Percentiles rank a stretch among this genome's conserved stretches.
These are phyloP conservation scores for Favolaschia claudopus DNA, from an alignment of 768 basidiomycete species.

Conservation along the genomic window DNA sequence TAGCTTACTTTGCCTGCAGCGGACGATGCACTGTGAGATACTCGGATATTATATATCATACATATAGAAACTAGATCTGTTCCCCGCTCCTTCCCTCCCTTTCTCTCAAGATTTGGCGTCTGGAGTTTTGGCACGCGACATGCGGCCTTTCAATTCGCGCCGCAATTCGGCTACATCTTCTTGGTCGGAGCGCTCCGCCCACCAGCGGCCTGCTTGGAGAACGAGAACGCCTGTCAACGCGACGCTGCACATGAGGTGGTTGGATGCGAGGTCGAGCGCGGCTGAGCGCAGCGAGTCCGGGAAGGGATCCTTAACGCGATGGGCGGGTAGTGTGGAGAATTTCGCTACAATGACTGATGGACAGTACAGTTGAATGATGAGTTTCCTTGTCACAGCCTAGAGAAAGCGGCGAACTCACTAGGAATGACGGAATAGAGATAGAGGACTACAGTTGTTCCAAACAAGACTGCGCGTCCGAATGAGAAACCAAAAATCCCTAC, in stretches of 20 bases:
- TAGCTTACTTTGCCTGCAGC: no score
- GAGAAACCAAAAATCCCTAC: slow-evolving; percentile 3
- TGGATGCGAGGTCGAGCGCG: slow-evolving; percentile 82
- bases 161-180: slow-evolving; percentile 55
- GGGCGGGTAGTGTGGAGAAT: slow-evolving; percentile 66
- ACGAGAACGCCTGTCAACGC: slow-evolving; percentile 87
- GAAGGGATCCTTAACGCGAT: slow-evolving; percentile 62
- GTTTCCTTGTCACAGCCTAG: no score
- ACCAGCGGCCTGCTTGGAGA: slow-evolving; percentile 84
- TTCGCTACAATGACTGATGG: slow-evolving; percentile 65
- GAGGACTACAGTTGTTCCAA: slow-evolving; percentile 72
- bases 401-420: slow-evolving; percentile 58
- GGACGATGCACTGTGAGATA: neutral
- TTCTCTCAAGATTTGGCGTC: slow-evolving; percentile 15
- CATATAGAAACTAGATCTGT: slow-evolving; percentile 16
- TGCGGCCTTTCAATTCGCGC: slow-evolving; percentile 22
- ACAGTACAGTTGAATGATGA: no score
- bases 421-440: slow-evolving; percentile 83
- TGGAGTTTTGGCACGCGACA: slow-evolving; percentile 29
- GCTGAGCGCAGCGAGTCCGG: slow-evolving; percentile 67
- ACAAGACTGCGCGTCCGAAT: slow-evolving; percentile 66
- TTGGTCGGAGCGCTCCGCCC: slow-evolving; percentile 79
- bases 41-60: slow-evolving; percentile 17
- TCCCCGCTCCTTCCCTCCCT: neutral
- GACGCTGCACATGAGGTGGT: slow-evolving; percentile 86